Evolutionary conservation across 495 filamentous ascomycete genomes (phyloP), one percentile per base, ranked within the genome.

Genomic region (Hyaloscypha bicolor): DNA sequence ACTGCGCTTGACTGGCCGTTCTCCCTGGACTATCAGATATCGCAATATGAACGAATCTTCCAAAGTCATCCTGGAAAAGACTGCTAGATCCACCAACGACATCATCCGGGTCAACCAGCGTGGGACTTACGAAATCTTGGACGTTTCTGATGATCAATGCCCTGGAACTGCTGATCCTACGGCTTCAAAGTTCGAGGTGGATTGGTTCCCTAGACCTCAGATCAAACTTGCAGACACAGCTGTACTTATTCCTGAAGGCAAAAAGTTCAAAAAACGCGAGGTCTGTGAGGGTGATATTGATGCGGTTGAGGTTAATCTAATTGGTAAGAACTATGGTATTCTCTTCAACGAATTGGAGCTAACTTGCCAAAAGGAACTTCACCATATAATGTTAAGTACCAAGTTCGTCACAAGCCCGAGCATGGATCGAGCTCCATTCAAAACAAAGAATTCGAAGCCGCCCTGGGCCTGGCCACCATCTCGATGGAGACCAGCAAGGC

Each of bases 241-340:
- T 6, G 78, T 85, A 32, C 79, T 93, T 14, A 78, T 73, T 72
- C 77, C 69, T 31, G 74, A 76, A 62, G 82, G 75, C 61, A 78
- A 78, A 45, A 82, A 79, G 63, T 93, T 81, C 72, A 73, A 87
- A 66, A 91, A 94, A 75, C 83, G 86, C n/a, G 88, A 91, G 68
- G 87, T 99, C 60, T 99, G 95, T 71, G 93, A 99, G 78, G 94
- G 95, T 21, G 94, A 97, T 59, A 90, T 94, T 67, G 94, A 97
- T 73, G 86, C 87, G 31, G 86, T 97, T 59, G 94, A 97, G 70
- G 78, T 98, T 58, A 79, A 83, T 25, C 83, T 99, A 66, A 83
- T 83, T 67, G 94, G 94, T 82, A 88, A 82, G 77, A 35, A 37
- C 35, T 53, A 52, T 59, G 9, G 55, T 53, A 51, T 11, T 6